Conservation (phyloP, 2,329 filamentous ascomycete species). For the Xylariales sp. region DNA sequence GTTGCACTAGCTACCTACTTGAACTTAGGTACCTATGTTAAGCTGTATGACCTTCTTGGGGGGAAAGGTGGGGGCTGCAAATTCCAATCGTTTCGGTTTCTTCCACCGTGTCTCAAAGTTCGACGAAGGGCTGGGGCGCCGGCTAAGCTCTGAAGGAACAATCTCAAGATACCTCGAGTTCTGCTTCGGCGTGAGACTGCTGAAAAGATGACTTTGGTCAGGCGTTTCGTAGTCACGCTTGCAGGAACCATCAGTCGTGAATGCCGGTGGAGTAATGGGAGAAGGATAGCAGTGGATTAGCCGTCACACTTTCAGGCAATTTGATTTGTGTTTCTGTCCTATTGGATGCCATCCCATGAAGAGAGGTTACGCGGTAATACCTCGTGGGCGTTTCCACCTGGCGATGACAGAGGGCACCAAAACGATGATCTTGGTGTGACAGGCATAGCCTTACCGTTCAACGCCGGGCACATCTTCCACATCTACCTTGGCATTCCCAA, state of each 20-base stretch:
- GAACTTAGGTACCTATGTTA: too few species aligned
- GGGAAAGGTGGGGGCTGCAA: conserved; percentile 7
- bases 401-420: background rate
- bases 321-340: background rate
- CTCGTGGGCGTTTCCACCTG: background rate
- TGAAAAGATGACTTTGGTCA: background rate
- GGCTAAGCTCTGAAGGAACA: conserved; percentile 3
- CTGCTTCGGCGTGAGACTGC: too few species aligned
- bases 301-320: background rate
- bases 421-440: background rate
- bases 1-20: too few species aligned
- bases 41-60: conserved; percentile 1
- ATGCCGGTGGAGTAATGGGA: background rate
- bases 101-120: conserved; percentile 10
- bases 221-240: background rate
- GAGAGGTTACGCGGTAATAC: background rate
- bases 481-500: too few species aligned
- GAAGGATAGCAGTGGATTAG: background rate
- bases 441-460: background rate
- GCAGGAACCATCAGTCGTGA: background rate
- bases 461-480: too few species aligned
- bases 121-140: conserved; percentile 3
- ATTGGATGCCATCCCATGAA: background rate
- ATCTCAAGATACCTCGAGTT: too few species aligned
- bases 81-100: conserved; percentile 7